Base-by-base conservation (phyloP, 164 flowering plant species). In the Litsea cubeba region DNA sequence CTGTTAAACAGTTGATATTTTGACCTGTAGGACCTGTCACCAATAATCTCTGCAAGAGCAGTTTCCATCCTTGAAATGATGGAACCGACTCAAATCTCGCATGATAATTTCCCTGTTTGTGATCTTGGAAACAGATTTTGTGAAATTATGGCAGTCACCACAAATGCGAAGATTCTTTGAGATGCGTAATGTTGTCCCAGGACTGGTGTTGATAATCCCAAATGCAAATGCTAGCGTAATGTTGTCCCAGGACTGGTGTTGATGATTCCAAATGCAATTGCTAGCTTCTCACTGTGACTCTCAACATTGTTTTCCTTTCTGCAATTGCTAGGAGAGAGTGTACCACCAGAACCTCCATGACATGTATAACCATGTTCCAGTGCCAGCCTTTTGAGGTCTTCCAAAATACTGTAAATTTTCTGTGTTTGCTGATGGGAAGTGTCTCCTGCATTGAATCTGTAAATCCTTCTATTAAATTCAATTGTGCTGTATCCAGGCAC, bases 401-500 rank as follows among this genome's bases (percentile, higher is more conserved):
- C 79, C 79, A 83, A 75, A 30, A 82, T 63, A 7, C 71, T 72
- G 75, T 75, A 71, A 26, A 83, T 75, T 69, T 84, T 84, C 20
- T 78, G 76, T 57, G 69, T 76, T 68, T 77, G 77, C 18, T 62
- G 32, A 78, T 79, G 81, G 58, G 79, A 81, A 12, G 75, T 65
- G 76, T 86, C 87, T 58, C 83, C 85, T 17, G 85, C 84, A 72
- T 77, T 76, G 71, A 85, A 85, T 79, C 80, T 82, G 25, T 77
- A 82, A 23, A 77, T 68, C 69, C n/a, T 74, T 68, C 72, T 77
- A 63, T 81, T 83, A 70, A 86, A 71, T 79, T 89, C 84, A 50
- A 91, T 80, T 25, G 79, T 70, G 77, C 97, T 94, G 75, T 79
- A 87, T 12, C 92, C 98, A 58, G 88, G 88, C 3, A 83, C 83